phyloP scores from a whole-genome alignment of 768 basidiomycete species.

The Boletus tomentosulus region DNA sequence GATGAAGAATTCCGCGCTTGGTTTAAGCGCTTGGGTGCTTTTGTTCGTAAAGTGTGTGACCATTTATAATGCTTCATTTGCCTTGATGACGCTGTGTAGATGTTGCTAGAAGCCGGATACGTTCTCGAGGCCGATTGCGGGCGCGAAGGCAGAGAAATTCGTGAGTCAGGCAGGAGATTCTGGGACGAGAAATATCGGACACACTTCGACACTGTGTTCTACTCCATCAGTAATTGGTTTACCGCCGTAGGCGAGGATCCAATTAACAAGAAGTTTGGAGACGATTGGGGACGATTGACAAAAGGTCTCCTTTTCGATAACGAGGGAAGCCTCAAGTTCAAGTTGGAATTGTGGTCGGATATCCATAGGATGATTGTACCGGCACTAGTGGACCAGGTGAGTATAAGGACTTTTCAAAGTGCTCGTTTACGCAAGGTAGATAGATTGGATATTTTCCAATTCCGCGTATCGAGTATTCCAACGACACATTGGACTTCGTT shows the following conservation, averaged over 20 bases:
- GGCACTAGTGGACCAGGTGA: slow-evolving; percentile 65
- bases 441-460: slow-evolving; percentile 82
- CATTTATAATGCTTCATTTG: background rate
- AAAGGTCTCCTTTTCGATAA: slow-evolving; percentile 73
- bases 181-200: slow-evolving; percentile 69
- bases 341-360: slow-evolving; percentile 85
- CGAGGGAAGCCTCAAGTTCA: slow-evolving; percentile 85
- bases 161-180: slow-evolving; percentile 70
- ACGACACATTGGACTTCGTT: slow-evolving; percentile 80
- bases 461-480: slow-evolving; percentile 91
- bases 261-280: slow-evolving; percentile 73
- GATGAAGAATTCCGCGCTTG: slow-evolving; percentile 74
- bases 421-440: background rate
- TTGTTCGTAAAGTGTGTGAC: slow-evolving; percentile 54
- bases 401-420: slow-evolving; percentile 10
- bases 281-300: slow-evolving; percentile 79
- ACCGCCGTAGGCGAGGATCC: slow-evolving; percentile 81
- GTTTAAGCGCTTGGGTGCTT: slow-evolving; percentile 62
- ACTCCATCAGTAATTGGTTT: slow-evolving; percentile 74
- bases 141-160: slow-evolving; percentile 56
- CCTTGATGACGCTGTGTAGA: slow-evolving; percentile 30
- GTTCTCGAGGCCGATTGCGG: slow-evolving; percentile 75
- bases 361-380: slow-evolving; percentile 82
- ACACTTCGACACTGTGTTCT: slow-evolving; percentile 80
- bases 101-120: slow-evolving; percentile 79